Evolutionary conservation across 805 yeast species (phyloP), one percentile per base, ranked within the genome.

Genomic region (Kodamaea neixiangensis): DNA sequence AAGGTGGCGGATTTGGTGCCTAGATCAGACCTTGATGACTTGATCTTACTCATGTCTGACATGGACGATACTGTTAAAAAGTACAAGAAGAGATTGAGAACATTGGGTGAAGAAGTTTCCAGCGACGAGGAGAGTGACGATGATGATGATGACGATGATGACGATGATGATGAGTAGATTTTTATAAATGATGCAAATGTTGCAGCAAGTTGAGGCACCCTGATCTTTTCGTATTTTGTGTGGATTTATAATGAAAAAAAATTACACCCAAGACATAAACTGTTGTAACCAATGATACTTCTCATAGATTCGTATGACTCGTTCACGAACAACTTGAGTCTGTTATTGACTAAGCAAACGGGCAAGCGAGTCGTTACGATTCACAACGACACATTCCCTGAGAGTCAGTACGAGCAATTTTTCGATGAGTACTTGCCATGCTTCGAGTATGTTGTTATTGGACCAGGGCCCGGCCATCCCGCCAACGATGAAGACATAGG

Each of bases 401-500:
- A 67, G 17, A 57, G 54, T 18, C 63, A 66, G 6, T 72, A 65
- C 52, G 62, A 65, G 3, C 46, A 56, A 0, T 74, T 73, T 29
- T 71, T 87, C 45, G 57, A 58, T 5, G 52, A 60, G 1, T 74
- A 78, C 51, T 61, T 89, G 15, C 72, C 76, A 0, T 61, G 72
- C 6, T 83, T 89, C 57, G 89, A 87, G 51, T 90, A 90, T 31
- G 75, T 94, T 2, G 82, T 94, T 0, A 77, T 94, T 7, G 99
- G 99, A 0, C 99, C 99, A 0, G 99, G 99, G 0, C 99, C 99
- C 0, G 99, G 99, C 0, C 82, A 88, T 58, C 99, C 99, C 0
- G 66, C 69, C 1, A 72, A 58, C 61, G 77, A 3, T 34, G 57
- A 62, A 1, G 97, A 92, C 60, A 81, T 86, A 22, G 97, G 97